A percentile compares a stretch with the other conserved stretches of the same genome.
Conservation (phyloP, 805 yeast genomes). For the Pichia deserticola region DNA sequence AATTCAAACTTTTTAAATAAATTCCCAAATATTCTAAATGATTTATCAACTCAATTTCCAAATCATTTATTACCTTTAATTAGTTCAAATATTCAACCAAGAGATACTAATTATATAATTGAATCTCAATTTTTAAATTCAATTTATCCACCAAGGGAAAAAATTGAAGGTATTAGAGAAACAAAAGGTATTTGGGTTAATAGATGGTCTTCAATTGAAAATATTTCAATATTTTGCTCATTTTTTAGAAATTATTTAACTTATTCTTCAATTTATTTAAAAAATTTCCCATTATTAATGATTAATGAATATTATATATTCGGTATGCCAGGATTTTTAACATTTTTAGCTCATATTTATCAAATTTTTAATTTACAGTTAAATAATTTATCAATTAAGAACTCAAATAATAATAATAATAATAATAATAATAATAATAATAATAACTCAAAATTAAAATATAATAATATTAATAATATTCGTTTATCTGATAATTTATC, state of each 20-base stretch:
- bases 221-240: conserved; percentile 49
- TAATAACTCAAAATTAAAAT: background rate
- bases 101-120: conserved; percentile 20
- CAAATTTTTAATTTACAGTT: conserved; percentile 29
- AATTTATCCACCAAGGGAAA: conserved; percentile 31
- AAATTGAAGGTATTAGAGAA: conserved; percentile 41
- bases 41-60: conserved; percentile 17
- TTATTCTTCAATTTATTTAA: conserved; percentile 22
- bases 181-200: conserved; percentile 58
- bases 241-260: conserved; percentile 52
- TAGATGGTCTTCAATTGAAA: conserved; percentile 50
- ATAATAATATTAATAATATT: background rate
- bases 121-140: conserved; percentile 30
- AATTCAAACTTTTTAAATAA: background rate
- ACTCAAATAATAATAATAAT: background rate
- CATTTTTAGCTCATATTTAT: conserved; percentile 38
- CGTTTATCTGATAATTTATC: background rate
- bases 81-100: conserved; percentile 14
- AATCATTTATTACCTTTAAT: conserved; percentile 19
- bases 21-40: conserved; percentile 7
- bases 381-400: conserved; percentile 4
- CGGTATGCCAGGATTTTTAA: conserved; percentile 38
- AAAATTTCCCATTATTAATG: conserved; percentile 9
- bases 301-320: conserved; percentile 13
- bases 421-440: background rate